Evolutionary conservation across 257 asterid genomes (phyloP).

Genomic region (Plantago major): DNA sequence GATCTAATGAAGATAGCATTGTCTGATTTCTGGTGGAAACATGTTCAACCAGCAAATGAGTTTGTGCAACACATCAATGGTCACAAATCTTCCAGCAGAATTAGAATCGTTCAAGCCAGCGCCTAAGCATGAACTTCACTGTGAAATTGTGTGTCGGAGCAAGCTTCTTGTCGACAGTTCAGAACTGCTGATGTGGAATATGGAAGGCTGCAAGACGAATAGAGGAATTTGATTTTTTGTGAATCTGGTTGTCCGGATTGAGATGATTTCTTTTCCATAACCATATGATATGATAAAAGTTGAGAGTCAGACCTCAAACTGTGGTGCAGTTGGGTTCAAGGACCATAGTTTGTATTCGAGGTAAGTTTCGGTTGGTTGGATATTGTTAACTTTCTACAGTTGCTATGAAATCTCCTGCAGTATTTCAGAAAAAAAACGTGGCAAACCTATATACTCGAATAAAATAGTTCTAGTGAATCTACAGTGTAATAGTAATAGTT

Average conservation of each 20-base stretch:
- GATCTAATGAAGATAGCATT: conserved; percentile 45
- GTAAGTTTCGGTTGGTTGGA: no score
- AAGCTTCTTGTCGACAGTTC: conserved; percentile 49
- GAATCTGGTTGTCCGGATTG: conserved; percentile 11
- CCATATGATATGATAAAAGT: not conserved
- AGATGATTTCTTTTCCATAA: not conserved
- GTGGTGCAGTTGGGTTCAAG: no score
- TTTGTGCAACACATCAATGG: conserved; percentile 30
- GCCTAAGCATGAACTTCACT: conserved; percentile 51
- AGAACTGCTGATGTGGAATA: conserved; percentile 46
- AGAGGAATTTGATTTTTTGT: not conserved
- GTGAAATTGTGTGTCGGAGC: conserved; percentile 45
- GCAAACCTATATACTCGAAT: no score
- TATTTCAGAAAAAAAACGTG: no score
- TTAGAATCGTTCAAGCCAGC: conserved; percentile 45
- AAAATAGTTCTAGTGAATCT: no score
- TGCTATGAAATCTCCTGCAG: no score
- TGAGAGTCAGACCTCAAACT: no score
- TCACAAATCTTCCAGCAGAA: conserved; percentile 52
- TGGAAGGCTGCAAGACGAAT: conserved; percentile 40
- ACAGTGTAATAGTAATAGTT: no score
- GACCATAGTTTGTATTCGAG: no score
- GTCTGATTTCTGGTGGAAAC: conserved; percentile 94
- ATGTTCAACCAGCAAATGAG: conserved; percentile 82
- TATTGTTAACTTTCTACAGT: no score